Base-by-base conservation (phyloP, 2,329 filamentous ascomycete genomes). In the Alternaria triticimaculans region DNA sequence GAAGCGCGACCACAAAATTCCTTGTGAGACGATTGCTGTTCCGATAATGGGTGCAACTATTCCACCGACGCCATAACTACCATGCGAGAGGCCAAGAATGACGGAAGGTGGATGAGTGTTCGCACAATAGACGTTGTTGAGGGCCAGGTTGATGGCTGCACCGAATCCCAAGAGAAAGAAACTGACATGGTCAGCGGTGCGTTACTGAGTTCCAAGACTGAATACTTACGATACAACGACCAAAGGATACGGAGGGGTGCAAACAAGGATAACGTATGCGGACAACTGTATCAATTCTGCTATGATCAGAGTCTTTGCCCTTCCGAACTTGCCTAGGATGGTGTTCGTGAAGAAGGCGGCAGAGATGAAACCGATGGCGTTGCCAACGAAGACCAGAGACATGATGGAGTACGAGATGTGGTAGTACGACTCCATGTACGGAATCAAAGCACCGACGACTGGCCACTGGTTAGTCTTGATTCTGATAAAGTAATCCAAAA, bases 301-400 rank as follows among this genome's bases (percentile, higher is more conserved):
- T 12, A 91, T 61, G 37, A 89, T 87, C 25, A 93, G 82, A 1
- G 88, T 85, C 69, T 85, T 88, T 5, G 88, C 88, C 51, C 90
- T 86, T 8, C 93, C 92, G 3, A 94, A 79, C 20, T 85, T 86
- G 6, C 82, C 80, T 58, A 89, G 85, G 5, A 94, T 81, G 1
- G 81, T 78, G 72, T 94, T 90, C n/a, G 90, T 86, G 65, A 90
- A 84, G 41, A 90, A 87, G 1, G 92, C 92, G 1, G 91, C 90
- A 12, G 86, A 78, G 73, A 96, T 89, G 81, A 93, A 96, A 15
- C 93, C 93, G 5, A 90, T 68, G 0, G 93, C 92, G 70, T 92
- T 92, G 48, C 90, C 87, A 28, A 96, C 87, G 82, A 96, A 96
- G 73, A 96, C 92, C 41, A 95, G 83, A 2, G 93, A 95, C 3